Base-by-base conservation (phyloP, 2,329 filamentous ascomycete species). In the Aspergillus sp. region DNA sequence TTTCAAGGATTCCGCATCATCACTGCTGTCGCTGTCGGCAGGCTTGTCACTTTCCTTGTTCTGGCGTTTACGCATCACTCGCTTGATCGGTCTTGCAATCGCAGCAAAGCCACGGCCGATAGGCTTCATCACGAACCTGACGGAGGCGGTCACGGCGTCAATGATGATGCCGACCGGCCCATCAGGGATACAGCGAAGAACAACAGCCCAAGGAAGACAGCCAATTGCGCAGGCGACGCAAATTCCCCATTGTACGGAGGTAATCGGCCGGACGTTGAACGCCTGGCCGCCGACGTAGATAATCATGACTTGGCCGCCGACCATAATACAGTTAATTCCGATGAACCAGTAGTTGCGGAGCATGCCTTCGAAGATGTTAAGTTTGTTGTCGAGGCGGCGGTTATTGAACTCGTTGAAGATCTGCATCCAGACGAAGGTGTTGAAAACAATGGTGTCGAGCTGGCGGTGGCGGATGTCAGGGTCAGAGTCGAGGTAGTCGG, bases 361-460 rank as follows among this genome's bases (percentile, higher is more conserved):
- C 58, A 98, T 84, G 55, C 91, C 91, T 71, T 97, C 93, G 60
- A 98, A 93, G 62, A 98, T 92, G 76, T 98, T 98, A 82, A 96
- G 93, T 55, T 87, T 85, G 76, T 98, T 98, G 74, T 98, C 93
- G 55, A 98, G 82, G 12, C 93, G 91, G 58, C 93, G 91, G 77
- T 96, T 96, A 80, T 98, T 98, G 84, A 96, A 90, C 71, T 96
- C 90, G 76, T 98, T 98, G 80, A 98, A 98, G 67, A 98, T 96
- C 68, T 98, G 93, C 93, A 98, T 97, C 93, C 93, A 98, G 53
- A 97, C 93, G 71, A 98, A 98, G 0, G 91, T 95, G 79, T 98
- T 98, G 83, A 98, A 98, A 7, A 98, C 90, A 48, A 98, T 82
- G 3, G 92, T 96, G 56, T 86, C 80, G 59, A 96, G 81, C 66